Evolutionary conservation across 441 rosid genomes (phyloP), one percentile per base, ranked within the genome.

Genomic region (Erodium trifolium): DNA sequence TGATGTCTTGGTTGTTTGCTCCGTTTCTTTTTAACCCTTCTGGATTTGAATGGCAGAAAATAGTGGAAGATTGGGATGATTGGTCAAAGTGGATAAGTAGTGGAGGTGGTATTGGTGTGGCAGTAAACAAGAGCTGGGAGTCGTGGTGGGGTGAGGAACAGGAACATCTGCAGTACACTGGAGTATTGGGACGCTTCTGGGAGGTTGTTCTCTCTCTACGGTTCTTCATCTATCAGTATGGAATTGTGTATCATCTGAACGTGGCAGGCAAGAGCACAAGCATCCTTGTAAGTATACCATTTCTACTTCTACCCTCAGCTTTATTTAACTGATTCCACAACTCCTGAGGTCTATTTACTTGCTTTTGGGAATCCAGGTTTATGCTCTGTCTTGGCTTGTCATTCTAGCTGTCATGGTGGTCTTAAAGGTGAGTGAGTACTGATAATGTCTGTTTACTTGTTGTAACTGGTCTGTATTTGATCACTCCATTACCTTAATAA

Each of bases 341-440:
- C 47, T 41, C 47, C 47, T 11, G 47, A 41, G 47, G 11, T 41
- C 3, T 31, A 2, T 31, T 31, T 31, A 31, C 34, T 31, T 1
- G 34, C 60, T 72, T 57, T 76, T 68, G 12, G 57, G 72, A 35
- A 72, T 81, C 71, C 79, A 89, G 96, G 87, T 89, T 34, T 94
- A 92, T 70, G 96, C 90, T 73, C 80, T 92, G 6, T 94, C 99
- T 16, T 94, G 98, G 99, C 85, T 94, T 13, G 97, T 92, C 65
- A 92, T 92, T 71, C 85, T 90, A 14, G 98, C 90, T 0, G 74
- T 83, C 68, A 83, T 92, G 91, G 45, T 95, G 72, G 75, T 95
- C 79, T 80, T 95, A 63, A 95, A 95, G 96, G 96, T 86, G 29
- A 31, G 34, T 31, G 1, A 31, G 34, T 31, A 3, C 34, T 31